Percentiles rank a stretch among this genome's conserved stretches.
Conservation (phyloP, 225 moss, liverwort and hornwort genomes). For the Bryum argenteum region DNA sequence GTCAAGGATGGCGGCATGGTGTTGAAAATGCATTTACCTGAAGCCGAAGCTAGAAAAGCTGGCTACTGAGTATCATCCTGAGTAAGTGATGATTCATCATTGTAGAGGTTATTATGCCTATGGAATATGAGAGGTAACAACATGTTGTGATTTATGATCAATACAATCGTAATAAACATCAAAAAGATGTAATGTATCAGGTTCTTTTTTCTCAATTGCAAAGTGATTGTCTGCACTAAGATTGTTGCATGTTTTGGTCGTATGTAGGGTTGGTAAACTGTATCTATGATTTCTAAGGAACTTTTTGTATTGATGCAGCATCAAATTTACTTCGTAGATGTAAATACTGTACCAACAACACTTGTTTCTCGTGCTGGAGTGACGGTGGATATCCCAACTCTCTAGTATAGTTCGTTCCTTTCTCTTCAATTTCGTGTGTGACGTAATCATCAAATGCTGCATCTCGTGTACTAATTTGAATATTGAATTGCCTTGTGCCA, state of each 20-base stretch:
- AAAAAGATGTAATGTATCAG: no score
- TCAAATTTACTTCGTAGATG: slow-evolving; percentile 86
- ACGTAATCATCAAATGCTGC: not conserved
- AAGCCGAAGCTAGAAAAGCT: slow-evolving; percentile 96
- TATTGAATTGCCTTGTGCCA: slow-evolving; percentile 4
- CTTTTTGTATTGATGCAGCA: slow-evolving; percentile 37
- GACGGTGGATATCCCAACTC: slow-evolving; percentile 47
- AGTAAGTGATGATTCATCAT: slow-evolving; percentile 45
- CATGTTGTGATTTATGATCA: not conserved
- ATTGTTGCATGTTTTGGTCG: slow-evolving; percentile 2
- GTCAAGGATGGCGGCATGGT: slow-evolving; percentile 86
- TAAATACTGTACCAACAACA: slow-evolving; percentile 75
- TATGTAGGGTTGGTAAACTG: not conserved
- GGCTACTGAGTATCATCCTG: slow-evolving; percentile 78
- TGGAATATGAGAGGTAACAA: not conserved
- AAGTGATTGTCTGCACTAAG: not conserved
- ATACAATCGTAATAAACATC: no score
- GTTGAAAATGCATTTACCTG: slow-evolving; percentile 93
- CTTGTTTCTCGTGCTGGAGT: slow-evolving; percentile 86
- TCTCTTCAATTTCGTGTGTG: not conserved
- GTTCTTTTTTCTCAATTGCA: no score
- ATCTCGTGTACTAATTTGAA: slow-evolving; percentile 11
- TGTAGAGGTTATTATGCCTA: not conserved
- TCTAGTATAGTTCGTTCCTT: slow-evolving; percentile 11
- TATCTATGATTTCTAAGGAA: not conserved